phyloP scores from a whole-genome alignment of 2,329 filamentous ascomycete genomes.

The Tolypocladium paradoxum region DNA sequence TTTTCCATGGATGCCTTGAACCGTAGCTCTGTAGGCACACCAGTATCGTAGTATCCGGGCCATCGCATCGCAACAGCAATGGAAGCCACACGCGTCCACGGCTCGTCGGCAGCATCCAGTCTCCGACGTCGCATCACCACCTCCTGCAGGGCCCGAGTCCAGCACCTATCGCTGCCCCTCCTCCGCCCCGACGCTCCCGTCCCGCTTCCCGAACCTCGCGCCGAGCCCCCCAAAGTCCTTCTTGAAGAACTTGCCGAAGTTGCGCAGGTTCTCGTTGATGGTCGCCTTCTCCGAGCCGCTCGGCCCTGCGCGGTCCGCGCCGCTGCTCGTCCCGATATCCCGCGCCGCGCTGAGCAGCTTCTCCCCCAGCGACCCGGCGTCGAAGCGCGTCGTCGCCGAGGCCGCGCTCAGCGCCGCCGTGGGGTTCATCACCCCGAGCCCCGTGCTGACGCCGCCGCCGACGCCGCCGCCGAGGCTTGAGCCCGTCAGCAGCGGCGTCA shows the following conservation, averaged over 20 bases:
- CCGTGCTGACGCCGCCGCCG: constrained; percentile 16
- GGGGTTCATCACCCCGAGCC: constrained; percentile 29
- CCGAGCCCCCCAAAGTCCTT: constrained; percentile 73
- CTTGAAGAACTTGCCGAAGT: constrained; percentile 92
- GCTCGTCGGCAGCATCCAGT: not conserved
- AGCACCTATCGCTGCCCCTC: constrained; percentile 11
- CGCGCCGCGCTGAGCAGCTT: constrained; percentile 80
- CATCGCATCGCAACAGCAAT: not conserved
- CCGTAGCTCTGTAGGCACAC: not conserved
- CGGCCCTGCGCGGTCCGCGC: constrained; percentile 14
- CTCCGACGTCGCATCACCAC: not conserved
- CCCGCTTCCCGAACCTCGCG: constrained; percentile 58
- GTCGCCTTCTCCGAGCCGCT: constrained; percentile 49
- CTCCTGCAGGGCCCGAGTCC: no score
- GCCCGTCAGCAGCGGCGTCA: constrained; percentile 52
- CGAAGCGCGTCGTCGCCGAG: constrained; percentile 48
- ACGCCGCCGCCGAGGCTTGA: constrained; percentile 24
- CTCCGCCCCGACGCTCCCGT: constrained; percentile 25
- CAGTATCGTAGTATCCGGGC: not conserved
- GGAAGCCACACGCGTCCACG: not conserved
- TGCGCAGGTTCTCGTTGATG: constrained; percentile 88
- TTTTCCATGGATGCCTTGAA: not conserved
- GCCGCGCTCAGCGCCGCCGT: constrained; percentile 28
- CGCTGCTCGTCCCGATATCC: constrained; percentile 58
- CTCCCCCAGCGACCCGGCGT: constrained; percentile 72